Conservation (phyloP, 1,284 basidiomycete genomes). For the Mycena sp. region DNA sequence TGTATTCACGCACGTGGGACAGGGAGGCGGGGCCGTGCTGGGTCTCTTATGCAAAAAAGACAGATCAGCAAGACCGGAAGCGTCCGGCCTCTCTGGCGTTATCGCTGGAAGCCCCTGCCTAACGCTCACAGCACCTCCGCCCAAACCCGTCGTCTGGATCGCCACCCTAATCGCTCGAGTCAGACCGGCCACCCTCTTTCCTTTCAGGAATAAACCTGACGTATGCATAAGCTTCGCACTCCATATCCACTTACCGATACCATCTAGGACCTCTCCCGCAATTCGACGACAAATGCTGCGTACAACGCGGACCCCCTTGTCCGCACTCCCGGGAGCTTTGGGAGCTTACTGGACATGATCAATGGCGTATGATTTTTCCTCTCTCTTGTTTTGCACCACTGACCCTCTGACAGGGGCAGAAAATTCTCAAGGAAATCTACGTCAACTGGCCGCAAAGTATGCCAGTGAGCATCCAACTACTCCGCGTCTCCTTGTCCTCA, state of each 20-base stretch:
- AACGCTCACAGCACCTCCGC: conserved; percentile 28
- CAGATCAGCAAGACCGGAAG: conserved; percentile 35
- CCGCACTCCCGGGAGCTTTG: conserved; percentile 67
- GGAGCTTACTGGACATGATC: conserved; percentile 79
- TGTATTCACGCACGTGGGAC: no score
- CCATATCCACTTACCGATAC: not conserved
- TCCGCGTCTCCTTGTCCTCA: no score
- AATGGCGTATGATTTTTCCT: conserved; percentile 54
- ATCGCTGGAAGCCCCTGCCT: conserved; percentile 57
- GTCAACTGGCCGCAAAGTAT: conserved; percentile 70
- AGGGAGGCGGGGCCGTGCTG: conserved; percentile 53
- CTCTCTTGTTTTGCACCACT: not conserved
- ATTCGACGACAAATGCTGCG: conserved; percentile 61
- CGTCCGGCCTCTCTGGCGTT: conserved; percentile 49
- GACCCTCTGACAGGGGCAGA: conserved; percentile 55
- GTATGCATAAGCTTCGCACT: no score
- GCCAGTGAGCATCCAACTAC: conserved; percentile 64
- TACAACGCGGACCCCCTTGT: conserved; percentile 75
- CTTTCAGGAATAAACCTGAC: conserved; percentile 59
- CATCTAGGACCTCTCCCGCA: conserved; percentile 72
- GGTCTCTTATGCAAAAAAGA: conserved; percentile 43
- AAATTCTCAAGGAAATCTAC: conserved; percentile 61
- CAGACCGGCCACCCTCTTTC: not conserved
- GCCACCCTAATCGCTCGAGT: not conserved
- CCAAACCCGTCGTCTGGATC: not conserved